A percentile compares a stretch with the other conserved stretches of the same genome.
phyloP scores from a whole-genome alignment of 768 basidiomycete species.

The Mycena kentingensis region DNA sequence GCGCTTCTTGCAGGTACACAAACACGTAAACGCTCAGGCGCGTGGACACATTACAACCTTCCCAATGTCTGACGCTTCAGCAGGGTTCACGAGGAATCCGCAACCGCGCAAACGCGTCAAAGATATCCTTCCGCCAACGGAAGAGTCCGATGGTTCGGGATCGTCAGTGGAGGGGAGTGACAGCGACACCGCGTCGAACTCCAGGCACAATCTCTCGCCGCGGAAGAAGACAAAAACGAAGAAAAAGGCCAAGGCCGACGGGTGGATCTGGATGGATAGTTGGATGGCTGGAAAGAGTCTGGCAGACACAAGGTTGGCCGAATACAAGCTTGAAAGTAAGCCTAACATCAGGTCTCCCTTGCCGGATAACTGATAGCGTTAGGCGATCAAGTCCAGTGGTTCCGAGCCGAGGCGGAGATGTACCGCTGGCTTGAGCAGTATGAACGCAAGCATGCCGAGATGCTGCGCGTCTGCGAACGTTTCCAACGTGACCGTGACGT shows the following conservation, averaged over 20 bases:
- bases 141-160: background rate
- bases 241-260: constrained; percentile 7
- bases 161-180: constrained; percentile 6
- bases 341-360: background rate
- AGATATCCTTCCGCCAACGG: background rate
- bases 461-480: constrained; percentile 5
- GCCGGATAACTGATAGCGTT: constrained; percentile 1
- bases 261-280: constrained; percentile 10
- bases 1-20: constrained; percentile 7
- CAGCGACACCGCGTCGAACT: background rate
- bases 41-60: background rate
- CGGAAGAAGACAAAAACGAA: background rate
- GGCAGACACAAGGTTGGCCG: background rate
- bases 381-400: constrained; percentile 16
- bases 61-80: background rate
- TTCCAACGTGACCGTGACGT: constrained; percentile 2
- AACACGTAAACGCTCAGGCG: constrained; percentile 6
- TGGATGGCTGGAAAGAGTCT: background rate
- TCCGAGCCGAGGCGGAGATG: background rate
- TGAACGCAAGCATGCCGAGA: constrained; percentile 4
- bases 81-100: background rate
- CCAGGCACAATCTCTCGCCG: background rate
- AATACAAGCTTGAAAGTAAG: constrained; percentile 14
- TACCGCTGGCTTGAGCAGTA: constrained; percentile 1
- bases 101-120: constrained; percentile 2